Evolutionary conservation across 306 rosid species (phyloP), one percentile per base, ranked within the genome.

Genomic region (Cicer bijugum): DNA sequence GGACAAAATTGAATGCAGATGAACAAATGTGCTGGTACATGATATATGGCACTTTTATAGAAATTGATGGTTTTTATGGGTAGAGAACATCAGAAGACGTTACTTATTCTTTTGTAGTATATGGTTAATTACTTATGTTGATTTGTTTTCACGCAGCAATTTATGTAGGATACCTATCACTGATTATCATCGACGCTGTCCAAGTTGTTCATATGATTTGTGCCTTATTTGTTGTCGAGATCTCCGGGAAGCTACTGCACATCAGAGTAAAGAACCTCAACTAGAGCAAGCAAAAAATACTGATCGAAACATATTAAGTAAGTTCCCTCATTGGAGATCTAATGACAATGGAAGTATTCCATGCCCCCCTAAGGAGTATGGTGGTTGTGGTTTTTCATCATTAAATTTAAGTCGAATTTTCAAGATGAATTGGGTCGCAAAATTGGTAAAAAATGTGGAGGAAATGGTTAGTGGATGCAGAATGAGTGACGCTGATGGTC

Each of bases 391-490:
- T 70, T 72, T 71, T 82, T 84, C 86, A 33, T 76, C 89, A 7
- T 77, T 94, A 79, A 86, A 83, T 77, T 89, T 91, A 81, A 87
- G 90, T 75, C 92, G 97, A 79, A 94, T 91, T 80, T 94, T 94
- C 82, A 94, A 91, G 89, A 91, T 90, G 97, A 94, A 94, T 61
- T 91, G 97, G 99, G 97, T 95, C 67, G 97, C 99, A 84, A 95
- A 95, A 67, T 87, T 95, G 85, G 93, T 86, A 58, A 95, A 95
- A 84, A 95, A 95, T 87, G 97, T 83, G 43, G 99, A 95, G 84
- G 99, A 91, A 84, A 91, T 95, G 97, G 99, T 95, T 71, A 85
- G 88, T 82, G 96, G 99, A 42, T 95, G 99, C 78, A 87, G 77
- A 57, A 78, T 87, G 71, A 47, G 81, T 62, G 80, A 83, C 44